Base-by-base conservation (phyloP, 108 stramenopile species). In the Pseudonitzschia multiseries region DNA sequence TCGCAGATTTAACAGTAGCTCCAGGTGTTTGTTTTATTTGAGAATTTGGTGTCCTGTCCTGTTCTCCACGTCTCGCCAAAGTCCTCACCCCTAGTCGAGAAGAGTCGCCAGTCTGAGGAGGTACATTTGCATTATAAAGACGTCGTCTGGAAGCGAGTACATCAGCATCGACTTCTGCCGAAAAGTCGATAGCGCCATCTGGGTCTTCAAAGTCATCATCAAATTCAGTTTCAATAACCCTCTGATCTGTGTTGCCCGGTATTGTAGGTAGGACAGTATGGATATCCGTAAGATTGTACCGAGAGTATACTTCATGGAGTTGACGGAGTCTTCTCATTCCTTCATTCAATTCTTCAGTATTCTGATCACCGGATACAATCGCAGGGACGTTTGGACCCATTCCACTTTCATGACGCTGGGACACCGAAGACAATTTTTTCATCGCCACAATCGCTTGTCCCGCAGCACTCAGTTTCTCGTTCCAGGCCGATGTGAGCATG, bases 1-100 rank as follows among this genome's bases (percentile, higher is more conserved):
- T 54, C n/a, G 96, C 91, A 68, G 89, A 92, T 71, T 96, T 96
- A 29, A 96, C 87, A 33, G 94, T 92, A 41, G 90, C 94, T 65
- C 92, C 92, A 13, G 89, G 86, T 21, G 89, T 90, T 24, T 89
- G 87, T 56, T 86, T 84, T 43, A 78, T 84, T 17, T 70, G 41
- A 26, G 76, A 57, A 48, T 65, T 60, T 21, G 70, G 10, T 44
- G 68, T 69, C 27, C 46, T 63, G 3, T 60, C 27, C 22, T 78
- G 70, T 24, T 69, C 70, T 26, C 43, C 56, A 22, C 72, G 51
- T 65, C 24, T 33, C 42, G 62, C n/a, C 40, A 42, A 31, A 64
- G 62, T 13, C 24, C 61, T 52, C 21, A 46, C 79, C 14, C 85
- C 83, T 42, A 81, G 69, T 22, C 70, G 64, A 51, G 71, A 65